Percentiles rank a stretch among this genome's conserved stretches.
Evolutionary conservation across 2,329 filamentous ascomycete species (phyloP).

Genomic region (Aspergillus ibericus): DNA sequence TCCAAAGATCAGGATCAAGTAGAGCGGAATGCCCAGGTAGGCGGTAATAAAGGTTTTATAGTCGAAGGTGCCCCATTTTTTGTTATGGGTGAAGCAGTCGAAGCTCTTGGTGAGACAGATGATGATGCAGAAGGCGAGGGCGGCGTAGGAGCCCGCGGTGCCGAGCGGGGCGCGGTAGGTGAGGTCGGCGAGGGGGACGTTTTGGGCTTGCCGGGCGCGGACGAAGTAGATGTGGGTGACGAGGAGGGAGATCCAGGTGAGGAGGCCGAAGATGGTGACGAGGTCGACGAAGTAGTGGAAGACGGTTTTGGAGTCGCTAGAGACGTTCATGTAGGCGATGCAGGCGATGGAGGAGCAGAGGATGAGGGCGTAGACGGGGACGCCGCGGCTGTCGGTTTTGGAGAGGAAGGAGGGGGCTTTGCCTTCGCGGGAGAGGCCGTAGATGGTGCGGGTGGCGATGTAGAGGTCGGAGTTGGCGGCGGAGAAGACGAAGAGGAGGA

Average conservation of each 20-base stretch:
- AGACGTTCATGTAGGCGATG: conserved; percentile 68
- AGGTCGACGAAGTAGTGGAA: conserved; percentile 69
- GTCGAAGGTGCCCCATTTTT: conserved; percentile 59
- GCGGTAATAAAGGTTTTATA: conserved; percentile 77
- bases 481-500: conserved; percentile 73
- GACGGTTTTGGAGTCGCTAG: conserved; percentile 56
- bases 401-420: conserved; percentile 72
- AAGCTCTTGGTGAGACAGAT: conserved; percentile 84
- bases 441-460: conserved; percentile 71
- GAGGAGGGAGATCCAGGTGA: conserved; percentile 68
- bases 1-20: conserved; percentile 67
- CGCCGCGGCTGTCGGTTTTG: conserved; percentile 68
- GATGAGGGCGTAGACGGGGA: conserved; percentile 66
- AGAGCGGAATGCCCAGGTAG: conserved; percentile 75
- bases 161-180: conserved; percentile 71
- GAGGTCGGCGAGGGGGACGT: conserved; percentile 55
- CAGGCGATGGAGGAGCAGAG: conserved; percentile 63
- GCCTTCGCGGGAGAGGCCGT: conserved; percentile 69
- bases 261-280: conserved; percentile 64
- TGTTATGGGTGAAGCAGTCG: conserved; percentile 61
- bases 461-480: conserved; percentile 77
- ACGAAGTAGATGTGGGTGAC: conserved; percentile 68
- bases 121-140: conserved; percentile 68
- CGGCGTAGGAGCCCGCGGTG: conserved; percentile 65
- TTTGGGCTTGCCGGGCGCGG: conserved; percentile 61